Evolutionary conservation across 1,284 basidiomycete species (phyloP), one percentile per base, ranked within the genome.

Genomic region (Cutaneotrichosporon sp.): DNA sequence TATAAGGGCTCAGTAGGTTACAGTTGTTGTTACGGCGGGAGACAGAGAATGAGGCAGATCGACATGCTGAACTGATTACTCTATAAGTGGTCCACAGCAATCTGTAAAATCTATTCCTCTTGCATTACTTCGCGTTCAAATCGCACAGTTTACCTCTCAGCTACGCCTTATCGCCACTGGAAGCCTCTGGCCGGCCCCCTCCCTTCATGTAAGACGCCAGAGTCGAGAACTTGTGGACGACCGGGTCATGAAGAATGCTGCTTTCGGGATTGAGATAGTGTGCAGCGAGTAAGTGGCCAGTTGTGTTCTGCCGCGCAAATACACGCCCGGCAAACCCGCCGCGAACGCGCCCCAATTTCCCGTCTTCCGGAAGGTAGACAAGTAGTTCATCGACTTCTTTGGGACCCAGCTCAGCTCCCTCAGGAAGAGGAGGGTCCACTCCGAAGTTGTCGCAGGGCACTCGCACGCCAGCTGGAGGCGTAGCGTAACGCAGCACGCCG

Each of bases 291-390:
- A 66, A 51, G 53, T 68, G 65, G 8, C 67, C 67, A 0, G 61
- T 57, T n/a, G 54, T 49, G 11, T 52, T 51, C 12, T 51, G 38
- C 19, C 65, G 59, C 37, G 59, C 49, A 53, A 66, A 68, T 39
- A 68, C 61, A 22, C 62, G 55, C 5, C 66, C 67, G 25, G 59
- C 65, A 51, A 61, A 68, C 20, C 59, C 46, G 14, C 66, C 66
- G 19, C 48, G 45, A 9, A 55, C 51, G 9, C 9, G 16, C 26
- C 27, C 42, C 27, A 6, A 29, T 19, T 29, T 19, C 27, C 12
- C 17, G 27, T 44, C 32, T 3, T 44, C 42, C 26, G 17, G n/a
- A 19, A 44, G 27, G 16, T 26, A 19, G 24, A 27, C 16, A 4
- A 17, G 20, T 5, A 25, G 16, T 25, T 33, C 22, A 16, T 46